Conservation (phyloP, 345 rosid genomes). For the Pugionium dolabratum region DNA sequence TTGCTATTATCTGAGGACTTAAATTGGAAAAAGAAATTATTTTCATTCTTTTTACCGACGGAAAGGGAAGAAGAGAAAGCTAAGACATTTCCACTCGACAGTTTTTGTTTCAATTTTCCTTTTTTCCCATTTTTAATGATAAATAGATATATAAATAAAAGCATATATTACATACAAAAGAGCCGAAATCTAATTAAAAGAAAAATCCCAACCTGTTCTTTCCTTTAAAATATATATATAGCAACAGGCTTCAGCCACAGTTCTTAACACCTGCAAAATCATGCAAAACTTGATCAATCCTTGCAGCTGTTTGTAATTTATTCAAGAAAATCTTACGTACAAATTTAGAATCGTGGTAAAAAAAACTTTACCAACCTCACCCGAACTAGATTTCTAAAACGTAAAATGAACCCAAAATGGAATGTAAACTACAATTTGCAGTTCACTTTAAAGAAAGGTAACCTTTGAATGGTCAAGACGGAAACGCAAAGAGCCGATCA, state of each 20-base stretch:
- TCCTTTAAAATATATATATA: conserved; percentile 25
- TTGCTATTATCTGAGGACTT: too few species aligned
- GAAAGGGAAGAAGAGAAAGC: background rate
- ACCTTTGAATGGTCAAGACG: conserved; percentile 56
- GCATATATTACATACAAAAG: conserved; percentile 31
- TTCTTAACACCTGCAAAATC: conserved; percentile 29
- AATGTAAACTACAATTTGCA: conserved; percentile 11
- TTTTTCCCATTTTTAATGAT: conserved; percentile 20
- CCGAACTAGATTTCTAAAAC: conserved; percentile 17
- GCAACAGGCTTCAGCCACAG: conserved; percentile 35
- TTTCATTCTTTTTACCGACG: too few species aligned
- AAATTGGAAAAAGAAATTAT: too few species aligned
- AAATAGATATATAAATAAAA: conserved; percentile 16
- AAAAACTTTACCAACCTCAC: background rate
- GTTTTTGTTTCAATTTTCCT: conserved; percentile 1
- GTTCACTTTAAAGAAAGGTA: conserved; percentile 10
- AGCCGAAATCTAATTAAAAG: conserved; percentile 12
- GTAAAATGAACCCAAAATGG: background rate
- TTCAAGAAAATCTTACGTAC: background rate
- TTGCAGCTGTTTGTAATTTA: background rate
- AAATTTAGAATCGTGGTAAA: background rate
- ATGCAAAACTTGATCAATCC: background rate
- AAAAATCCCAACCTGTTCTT: conserved; percentile 33
- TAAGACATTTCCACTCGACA: conserved; percentile 2
- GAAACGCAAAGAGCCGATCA: conserved; percentile 93